Conservation (phyloP, 2,329 filamentous ascomycete species). For the Phoma sp. region DNA sequence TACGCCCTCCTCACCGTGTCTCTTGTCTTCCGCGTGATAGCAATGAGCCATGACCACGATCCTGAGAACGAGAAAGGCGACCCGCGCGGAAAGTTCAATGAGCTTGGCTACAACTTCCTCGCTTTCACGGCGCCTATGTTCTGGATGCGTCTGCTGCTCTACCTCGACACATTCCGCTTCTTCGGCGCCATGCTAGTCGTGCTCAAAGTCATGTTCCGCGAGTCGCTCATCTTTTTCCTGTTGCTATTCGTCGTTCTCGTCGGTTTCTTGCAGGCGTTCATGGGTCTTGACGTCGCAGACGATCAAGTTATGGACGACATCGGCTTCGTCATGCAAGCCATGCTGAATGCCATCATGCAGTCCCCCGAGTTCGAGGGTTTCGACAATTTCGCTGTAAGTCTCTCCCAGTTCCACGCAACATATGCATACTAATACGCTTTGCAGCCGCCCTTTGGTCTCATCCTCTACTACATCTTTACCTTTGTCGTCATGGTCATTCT, state of each 20-base stretch:
- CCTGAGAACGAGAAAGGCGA: neutral
- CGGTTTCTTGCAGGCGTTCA: slow-evolving; percentile 90
- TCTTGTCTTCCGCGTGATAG: slow-evolving; percentile 79
- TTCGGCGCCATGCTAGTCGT: slow-evolving; percentile 99
- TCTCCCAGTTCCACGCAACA: neutral
- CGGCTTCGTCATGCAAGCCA: slow-evolving; percentile 76
- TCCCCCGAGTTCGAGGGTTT: slow-evolving; percentile 89
- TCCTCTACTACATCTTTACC: slow-evolving; percentile 97
- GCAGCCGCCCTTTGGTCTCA: slow-evolving; percentile 83
- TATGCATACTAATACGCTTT: slow-evolving; percentile 8
- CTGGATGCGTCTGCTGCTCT: slow-evolving; percentile 90
- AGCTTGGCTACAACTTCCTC: slow-evolving; percentile 89
- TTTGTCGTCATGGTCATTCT: slow-evolving; percentile 96
- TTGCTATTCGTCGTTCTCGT: slow-evolving; percentile 82
- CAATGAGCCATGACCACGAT: slow-evolving; percentile 63
- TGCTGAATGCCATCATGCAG: slow-evolving; percentile 91
- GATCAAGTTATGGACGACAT: slow-evolving; percentile 68
- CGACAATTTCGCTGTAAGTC: slow-evolving; percentile 73
- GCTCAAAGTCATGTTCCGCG: slow-evolving; percentile 72
- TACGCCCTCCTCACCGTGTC: slow-evolving; percentile 81
- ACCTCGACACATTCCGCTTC: slow-evolving; percentile 91
- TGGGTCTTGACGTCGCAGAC: slow-evolving; percentile 86
- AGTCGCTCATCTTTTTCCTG: slow-evolving; percentile 93
- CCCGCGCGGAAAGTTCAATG: slow-evolving; percentile 70
- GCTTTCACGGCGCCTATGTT: slow-evolving; percentile 96